A percentile compares a stretch with the other conserved stretches of the same genome.
These are phyloP conservation scores for Castanea sativa DNA, from an alignment of 306 rosid species.

Conservation along the genomic window DNA sequence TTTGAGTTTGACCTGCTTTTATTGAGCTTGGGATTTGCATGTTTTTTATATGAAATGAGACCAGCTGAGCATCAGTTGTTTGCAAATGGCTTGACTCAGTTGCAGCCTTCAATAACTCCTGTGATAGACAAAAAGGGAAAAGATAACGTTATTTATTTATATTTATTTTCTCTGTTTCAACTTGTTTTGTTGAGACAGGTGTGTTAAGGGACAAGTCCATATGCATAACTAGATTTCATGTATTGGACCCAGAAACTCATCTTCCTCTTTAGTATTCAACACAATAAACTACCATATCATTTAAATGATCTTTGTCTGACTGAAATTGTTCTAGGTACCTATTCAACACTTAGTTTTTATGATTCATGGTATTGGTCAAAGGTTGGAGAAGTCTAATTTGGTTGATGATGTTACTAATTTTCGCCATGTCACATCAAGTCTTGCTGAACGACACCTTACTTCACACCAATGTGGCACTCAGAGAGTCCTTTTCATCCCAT, in stretches of 20 bases:
- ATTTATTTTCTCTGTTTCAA: background rate
- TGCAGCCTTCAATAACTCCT: background rate
- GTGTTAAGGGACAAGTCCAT: background rate
- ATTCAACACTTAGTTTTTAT: constrained; percentile 93
- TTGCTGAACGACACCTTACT: too few relatives aligned
- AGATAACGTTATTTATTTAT: background rate
- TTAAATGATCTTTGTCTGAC: background rate
- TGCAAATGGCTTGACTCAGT: background rate
- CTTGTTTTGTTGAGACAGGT: background rate
- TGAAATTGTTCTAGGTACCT: constrained; percentile 65
- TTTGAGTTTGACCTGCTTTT: background rate
- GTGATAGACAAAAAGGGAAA: background rate
- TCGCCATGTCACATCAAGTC: too few relatives aligned
- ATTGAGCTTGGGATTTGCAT: background rate
- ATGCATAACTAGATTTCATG: background rate
- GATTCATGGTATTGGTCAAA: constrained; percentile 99
- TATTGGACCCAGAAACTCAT: background rate
- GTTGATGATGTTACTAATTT: constrained; percentile 61
- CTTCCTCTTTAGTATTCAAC: background rate
- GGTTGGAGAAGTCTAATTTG: constrained; percentile 95
- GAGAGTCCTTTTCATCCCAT: too few relatives aligned
- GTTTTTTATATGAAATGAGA: background rate
- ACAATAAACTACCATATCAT: background rate
- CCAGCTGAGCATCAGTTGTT: background rate
- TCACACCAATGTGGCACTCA: too few relatives aligned